Percentiles rank a stretch among this genome's conserved stretches.
Evolutionary conservation across 306 rosid species (phyloP).

Genomic region (Hippophae rhamnoides): DNA sequence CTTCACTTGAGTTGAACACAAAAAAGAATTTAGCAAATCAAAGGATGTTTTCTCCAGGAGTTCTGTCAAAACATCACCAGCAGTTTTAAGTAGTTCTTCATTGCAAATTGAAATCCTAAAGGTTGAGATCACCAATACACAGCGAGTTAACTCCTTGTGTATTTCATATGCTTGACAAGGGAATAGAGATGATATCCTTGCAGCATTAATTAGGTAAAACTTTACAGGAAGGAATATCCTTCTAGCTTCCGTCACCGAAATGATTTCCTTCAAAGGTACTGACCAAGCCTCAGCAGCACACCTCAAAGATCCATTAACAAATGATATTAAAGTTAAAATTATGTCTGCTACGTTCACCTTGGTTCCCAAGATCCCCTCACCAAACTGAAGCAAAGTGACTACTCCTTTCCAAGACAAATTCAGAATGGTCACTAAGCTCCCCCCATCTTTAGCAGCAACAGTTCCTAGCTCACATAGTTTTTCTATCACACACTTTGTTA

Average conservation of each 20-base stretch:
- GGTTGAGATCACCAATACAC: conserved; percentile 54
- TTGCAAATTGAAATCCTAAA: conserved; percentile 47
- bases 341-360: conserved; percentile 43
- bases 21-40: conserved; percentile 48
- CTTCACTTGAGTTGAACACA: conserved; percentile 53
- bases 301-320: conserved; percentile 59
- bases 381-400: conserved; percentile 75
- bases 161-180: conserved; percentile 60
- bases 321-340: conserved; percentile 43
- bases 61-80: conserved; percentile 48
- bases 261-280: conserved; percentile 32
- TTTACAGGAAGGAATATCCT: conserved; percentile 73
- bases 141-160: conserved; percentile 45
- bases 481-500: conserved; percentile 48
- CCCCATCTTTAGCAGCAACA: conserved; percentile 79
- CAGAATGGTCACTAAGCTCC: conserved; percentile 66
- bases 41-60: conserved; percentile 61
- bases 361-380: conserved; percentile 34
- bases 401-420: conserved; percentile 91
- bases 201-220: conserved; percentile 72
- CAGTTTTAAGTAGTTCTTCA: conserved; percentile 43
- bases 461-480: conserved; percentile 59
- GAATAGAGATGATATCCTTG: conserved; percentile 61
- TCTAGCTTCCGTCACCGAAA: conserved; percentile 73
- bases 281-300: conserved; percentile 65